phyloP scores from a whole-genome alignment of 2,329 filamentous ascomycete genomes.

The Pyricularia grisea region DNA sequence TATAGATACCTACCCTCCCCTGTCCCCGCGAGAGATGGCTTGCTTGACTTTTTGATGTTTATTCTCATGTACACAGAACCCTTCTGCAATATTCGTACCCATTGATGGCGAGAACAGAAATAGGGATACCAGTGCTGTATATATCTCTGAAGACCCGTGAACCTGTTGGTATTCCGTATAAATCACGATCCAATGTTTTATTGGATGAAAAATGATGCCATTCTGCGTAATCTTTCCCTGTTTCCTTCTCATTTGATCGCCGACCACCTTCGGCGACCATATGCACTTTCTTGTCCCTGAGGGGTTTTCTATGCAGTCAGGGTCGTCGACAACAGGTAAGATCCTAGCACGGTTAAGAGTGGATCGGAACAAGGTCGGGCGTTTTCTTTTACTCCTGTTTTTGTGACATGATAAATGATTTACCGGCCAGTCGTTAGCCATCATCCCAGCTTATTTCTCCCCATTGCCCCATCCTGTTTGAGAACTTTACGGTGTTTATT shows the following conservation, averaged over 20 bases:
- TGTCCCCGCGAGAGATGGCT: too few species aligned
- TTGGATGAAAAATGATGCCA: background rate
- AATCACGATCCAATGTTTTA: background rate
- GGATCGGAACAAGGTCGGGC: background rate
- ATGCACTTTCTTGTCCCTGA: background rate
- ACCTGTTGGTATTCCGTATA: background rate
- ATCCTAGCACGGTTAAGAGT: background rate
- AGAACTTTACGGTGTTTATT: background rate
- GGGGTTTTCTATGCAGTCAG: background rate
- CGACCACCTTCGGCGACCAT: background rate
- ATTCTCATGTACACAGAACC: too few species aligned
- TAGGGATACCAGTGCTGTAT: background rate
- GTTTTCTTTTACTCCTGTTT: background rate
- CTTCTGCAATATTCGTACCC: too few species aligned
- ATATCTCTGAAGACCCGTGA: background rate
- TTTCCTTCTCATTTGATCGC: background rate
- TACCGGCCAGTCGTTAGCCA: background rate
- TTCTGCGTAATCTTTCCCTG: background rate
- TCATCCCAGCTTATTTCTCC: background rate
- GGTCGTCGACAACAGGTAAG: background rate
- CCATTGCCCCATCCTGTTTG: background rate
- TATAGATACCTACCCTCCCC: too few species aligned
- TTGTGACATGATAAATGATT: background rate
- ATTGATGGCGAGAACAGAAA: too few species aligned
- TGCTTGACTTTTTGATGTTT: too few species aligned